Percentiles rank a stretch among this genome's conserved stretches.
Conservation (phyloP, 805 yeast species). For the Candida vaughaniae region DNA sequence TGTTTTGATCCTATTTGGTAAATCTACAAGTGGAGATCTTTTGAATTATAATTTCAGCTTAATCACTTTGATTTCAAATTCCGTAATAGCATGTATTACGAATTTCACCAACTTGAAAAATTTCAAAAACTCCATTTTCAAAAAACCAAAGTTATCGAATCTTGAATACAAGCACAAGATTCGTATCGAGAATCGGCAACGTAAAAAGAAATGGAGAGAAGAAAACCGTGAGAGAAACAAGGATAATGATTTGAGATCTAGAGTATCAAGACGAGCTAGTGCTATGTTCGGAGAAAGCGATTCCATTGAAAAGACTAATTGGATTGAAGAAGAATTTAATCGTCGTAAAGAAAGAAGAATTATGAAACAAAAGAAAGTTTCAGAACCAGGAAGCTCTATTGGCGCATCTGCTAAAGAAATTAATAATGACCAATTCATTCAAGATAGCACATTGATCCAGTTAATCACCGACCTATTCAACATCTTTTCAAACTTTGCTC, state of each 20-base stretch:
- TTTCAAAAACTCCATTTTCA: constrained; percentile 15
- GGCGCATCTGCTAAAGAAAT: constrained; percentile 6
- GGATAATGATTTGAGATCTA: constrained; percentile 79
- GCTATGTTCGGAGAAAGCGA: constrained; percentile 62
- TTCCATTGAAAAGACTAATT: constrained; percentile 49
- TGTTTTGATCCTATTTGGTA: constrained; percentile 14
- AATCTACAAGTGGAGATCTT: constrained; percentile 7
- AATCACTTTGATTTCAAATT: constrained; percentile 14
- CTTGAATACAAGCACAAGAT: constrained; percentile 54
- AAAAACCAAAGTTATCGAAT: constrained; percentile 27
- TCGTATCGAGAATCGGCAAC: constrained; percentile 65
- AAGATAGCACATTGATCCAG: constrained; percentile 13
- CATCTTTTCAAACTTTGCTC: constrained; percentile 32
- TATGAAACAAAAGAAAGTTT: constrained; percentile 40
- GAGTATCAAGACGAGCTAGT: constrained; percentile 73
- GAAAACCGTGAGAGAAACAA: constrained; percentile 77
- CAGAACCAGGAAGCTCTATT: constrained; percentile 1
- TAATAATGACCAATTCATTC: constrained; percentile 12
- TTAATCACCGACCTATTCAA: constrained; percentile 33
- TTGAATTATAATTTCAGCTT: constrained; percentile 13
- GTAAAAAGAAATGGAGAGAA: constrained; percentile 84
- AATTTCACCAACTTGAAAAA: constrained; percentile 21
- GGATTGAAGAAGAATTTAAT: constrained; percentile 76
- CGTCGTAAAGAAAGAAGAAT: constrained; percentile 62
- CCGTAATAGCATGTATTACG: constrained; percentile 24